Conservation (phyloP, 2,329 filamentous ascomycete species). For the Huntiella moniliformis region DNA sequence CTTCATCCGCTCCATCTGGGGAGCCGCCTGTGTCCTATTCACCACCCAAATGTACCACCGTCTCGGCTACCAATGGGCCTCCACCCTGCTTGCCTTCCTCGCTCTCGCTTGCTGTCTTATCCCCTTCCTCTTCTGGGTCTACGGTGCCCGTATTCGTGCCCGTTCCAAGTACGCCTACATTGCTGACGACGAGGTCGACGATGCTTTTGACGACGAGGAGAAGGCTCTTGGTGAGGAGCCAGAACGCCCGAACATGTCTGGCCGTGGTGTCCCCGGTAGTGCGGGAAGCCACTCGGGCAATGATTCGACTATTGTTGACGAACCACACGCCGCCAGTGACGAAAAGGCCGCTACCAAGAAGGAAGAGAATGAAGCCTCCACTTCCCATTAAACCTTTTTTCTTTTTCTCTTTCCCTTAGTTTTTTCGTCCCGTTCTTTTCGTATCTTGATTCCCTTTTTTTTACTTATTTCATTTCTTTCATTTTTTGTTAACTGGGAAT, state of each 20-base stretch:
- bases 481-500: too few relatives aligned
- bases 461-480: too few relatives aligned
- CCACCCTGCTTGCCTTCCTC: constrained; percentile 52
- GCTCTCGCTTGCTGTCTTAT: constrained; percentile 62
- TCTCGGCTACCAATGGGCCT: constrained; percentile 60
- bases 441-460: background rate
- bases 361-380: constrained; percentile 1
- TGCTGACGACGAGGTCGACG: constrained; percentile 28
- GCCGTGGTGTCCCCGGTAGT: constrained; percentile 3
- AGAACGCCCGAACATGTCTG: background rate
- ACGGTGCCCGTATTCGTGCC: constrained; percentile 50
- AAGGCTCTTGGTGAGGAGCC: background rate
- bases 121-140: constrained; percentile 66
- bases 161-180: constrained; percentile 55
- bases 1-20: constrained; percentile 63
- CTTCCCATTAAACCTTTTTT: background rate
- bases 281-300: constrained; percentile 4
- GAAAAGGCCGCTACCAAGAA: constrained; percentile 3
- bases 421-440: background rate
- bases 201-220: constrained; percentile 6
- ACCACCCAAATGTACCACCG: constrained; percentile 63
- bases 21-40: constrained; percentile 58
- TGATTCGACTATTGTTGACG: constrained; percentile 9
- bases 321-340: background rate
- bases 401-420: background rate